Conservation (phyloP, 1,284 basidiomycete genomes). For the Irpex sp. region DNA sequence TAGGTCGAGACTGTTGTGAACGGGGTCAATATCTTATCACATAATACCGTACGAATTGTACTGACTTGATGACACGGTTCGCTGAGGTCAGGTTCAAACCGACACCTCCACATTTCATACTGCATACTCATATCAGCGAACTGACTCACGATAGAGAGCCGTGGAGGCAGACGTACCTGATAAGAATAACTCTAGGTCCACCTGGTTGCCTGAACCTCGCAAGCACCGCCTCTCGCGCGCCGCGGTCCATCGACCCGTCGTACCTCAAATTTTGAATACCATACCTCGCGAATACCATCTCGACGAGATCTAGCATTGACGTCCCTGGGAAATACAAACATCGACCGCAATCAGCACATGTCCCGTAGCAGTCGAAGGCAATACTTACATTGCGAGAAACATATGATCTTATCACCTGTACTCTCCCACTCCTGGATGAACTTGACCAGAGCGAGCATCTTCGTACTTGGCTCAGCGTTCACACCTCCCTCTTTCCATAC, state of each 20-base stretch:
- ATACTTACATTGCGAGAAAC: constrained; percentile 60
- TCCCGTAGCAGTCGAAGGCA: not conserved
- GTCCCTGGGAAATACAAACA: constrained; percentile 48
- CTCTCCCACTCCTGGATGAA: constrained; percentile 57
- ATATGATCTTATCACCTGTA: constrained; percentile 64
- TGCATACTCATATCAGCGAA: constrained; percentile 18
- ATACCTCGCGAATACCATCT: constrained; percentile 51
- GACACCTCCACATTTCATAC: constrained; percentile 66
- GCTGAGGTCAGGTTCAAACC: constrained; percentile 64
- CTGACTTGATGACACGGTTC: constrained; percentile 63
- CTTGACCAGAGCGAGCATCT: constrained; percentile 58
- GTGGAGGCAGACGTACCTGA: constrained; percentile 39
- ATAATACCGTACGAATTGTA: not conserved
- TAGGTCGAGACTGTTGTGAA: constrained; percentile 51
- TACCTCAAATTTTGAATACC: constrained; percentile 59
- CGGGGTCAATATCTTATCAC: not conserved
- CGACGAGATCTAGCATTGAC: constrained; percentile 64
- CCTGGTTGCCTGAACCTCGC: constrained; percentile 46
- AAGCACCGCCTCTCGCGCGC: constrained; percentile 45
- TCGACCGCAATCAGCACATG: not conserved
- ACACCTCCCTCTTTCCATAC: constrained; percentile 54
- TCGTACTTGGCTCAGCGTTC: constrained; percentile 61
- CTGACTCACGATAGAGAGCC: not conserved
- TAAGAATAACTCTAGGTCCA: constrained; percentile 59
- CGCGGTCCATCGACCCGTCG: constrained; percentile 60